These are phyloP conservation scores for Dissophora globulifera DNA, from an alignment of 192 early-diverging fungal species.

Conservation along the genomic window DNA sequence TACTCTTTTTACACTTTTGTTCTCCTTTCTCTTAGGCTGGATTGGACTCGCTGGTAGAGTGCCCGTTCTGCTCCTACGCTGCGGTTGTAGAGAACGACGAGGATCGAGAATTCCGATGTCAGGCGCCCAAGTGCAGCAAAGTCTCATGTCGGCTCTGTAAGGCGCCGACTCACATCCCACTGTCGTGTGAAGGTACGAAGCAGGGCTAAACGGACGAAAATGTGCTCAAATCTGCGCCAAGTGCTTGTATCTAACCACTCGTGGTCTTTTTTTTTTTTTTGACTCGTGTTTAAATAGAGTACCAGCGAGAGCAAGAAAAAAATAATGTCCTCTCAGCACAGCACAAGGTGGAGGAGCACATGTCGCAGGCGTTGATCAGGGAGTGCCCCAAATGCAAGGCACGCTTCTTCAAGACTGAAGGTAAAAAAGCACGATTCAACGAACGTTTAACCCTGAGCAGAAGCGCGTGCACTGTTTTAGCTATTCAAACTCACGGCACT, in stretches of 20 bases:
- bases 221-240: no score
- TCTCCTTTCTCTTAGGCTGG: slow-evolving; percentile 56
- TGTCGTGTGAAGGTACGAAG: slow-evolving; percentile 63
- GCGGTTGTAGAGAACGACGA: slow-evolving; percentile 52
- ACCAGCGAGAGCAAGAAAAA: slow-evolving; percentile 53
- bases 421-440: slow-evolving; percentile 21
- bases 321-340: slow-evolving; percentile 51
- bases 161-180: slow-evolving; percentile 61
- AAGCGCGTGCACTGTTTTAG: no score
- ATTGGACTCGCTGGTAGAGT: slow-evolving; percentile 52
- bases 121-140: slow-evolving; percentile 51
- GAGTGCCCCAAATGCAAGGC: slow-evolving; percentile 63
- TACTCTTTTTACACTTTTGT: background rate
- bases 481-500: no score
- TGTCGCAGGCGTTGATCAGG: slow-evolving; percentile 66
- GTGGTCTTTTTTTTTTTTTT: no score
- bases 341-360: slow-evolving; percentile 65
- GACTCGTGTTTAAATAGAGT: slow-evolving; percentile 21
- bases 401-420: slow-evolving; percentile 57
- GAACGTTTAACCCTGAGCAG: no score
- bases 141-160: slow-evolving; percentile 64
- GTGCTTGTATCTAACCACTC: no score
- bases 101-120: slow-evolving; percentile 65
- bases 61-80: slow-evolving; percentile 60
- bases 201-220: background rate